phyloP scores from a whole-genome alignment of 768 basidiomycete species.

The Porpolomopsis calyptriformis region DNA sequence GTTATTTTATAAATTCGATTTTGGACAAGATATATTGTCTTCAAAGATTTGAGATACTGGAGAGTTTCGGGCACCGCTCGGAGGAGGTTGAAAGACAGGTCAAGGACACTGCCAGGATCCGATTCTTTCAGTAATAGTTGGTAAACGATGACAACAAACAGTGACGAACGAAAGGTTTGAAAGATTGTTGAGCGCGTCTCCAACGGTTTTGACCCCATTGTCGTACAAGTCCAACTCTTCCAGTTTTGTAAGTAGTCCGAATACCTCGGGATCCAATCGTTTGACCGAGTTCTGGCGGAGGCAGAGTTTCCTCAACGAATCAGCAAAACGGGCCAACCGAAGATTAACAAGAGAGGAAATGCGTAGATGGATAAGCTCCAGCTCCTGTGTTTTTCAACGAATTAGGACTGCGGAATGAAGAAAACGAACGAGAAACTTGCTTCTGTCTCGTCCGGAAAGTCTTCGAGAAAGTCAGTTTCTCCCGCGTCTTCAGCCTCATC shows the following conservation, averaged over 20 bases:
- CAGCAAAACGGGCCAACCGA: slow-evolving; percentile 64
- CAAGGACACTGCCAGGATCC: slow-evolving; percentile 48
- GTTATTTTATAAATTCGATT: slow-evolving; percentile 82
- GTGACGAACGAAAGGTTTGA: slow-evolving; percentile 44
- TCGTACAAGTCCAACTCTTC: slow-evolving; percentile 95
- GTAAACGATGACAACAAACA: neutral
- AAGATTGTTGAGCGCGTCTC: slow-evolving; percentile 50
- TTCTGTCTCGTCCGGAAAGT: slow-evolving; percentile 78
- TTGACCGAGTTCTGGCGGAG: slow-evolving; percentile 80
- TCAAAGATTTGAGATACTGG: slow-evolving; percentile 45
- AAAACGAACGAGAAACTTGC: slow-evolving; percentile 30
- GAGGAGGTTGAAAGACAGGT: slow-evolving; percentile 92
- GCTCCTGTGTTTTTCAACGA: slow-evolving; percentile 44
- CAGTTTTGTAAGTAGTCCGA: slow-evolving; percentile 52
- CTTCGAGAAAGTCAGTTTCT: slow-evolving; percentile 59
- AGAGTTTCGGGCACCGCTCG: slow-evolving; percentile 58
- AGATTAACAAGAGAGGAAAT: slow-evolving; percentile 58
- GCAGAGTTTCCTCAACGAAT: slow-evolving; percentile 61
- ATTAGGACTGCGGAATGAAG: no score
- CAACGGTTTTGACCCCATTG: slow-evolving; percentile 77
- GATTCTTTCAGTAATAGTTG: neutral
- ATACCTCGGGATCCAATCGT: slow-evolving; percentile 59
- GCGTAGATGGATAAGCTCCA: slow-evolving; percentile 76
- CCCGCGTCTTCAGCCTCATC: slow-evolving; percentile 35
- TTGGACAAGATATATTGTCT: slow-evolving; percentile 89